These are phyloP conservation scores for Leucosporidium creatinivorum DNA, from an alignment of 768 basidiomycete genomes.

Conservation along the genomic window DNA sequence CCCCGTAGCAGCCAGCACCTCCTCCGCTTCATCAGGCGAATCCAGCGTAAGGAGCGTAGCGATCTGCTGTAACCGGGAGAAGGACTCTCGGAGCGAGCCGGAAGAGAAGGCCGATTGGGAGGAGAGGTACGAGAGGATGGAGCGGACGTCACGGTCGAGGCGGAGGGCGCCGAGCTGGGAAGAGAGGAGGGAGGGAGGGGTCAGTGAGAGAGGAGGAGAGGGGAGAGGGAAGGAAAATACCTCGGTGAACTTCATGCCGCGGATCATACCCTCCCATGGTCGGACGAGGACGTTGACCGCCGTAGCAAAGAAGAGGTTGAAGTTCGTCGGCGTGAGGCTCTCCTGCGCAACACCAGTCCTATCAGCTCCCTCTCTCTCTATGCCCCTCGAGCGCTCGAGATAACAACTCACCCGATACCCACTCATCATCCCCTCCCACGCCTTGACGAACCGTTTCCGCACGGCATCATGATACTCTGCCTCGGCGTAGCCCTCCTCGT, in stretches of 20 bases:
- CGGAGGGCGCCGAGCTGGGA: constrained; percentile 87
- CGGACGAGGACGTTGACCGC: constrained; percentile 80
- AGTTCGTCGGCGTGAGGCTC: constrained; percentile 78
- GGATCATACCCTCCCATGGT: constrained; percentile 87
- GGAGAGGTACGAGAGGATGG: constrained; percentile 72
- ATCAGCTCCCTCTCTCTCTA: background rate
- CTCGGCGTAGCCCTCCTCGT: constrained; percentile 74
- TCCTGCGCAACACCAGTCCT: constrained; percentile 51
- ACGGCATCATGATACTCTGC: constrained; percentile 81
- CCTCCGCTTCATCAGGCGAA: constrained; percentile 29
- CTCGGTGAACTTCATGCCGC: constrained; percentile 78
- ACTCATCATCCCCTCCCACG: constrained; percentile 77
- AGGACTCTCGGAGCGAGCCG: constrained; percentile 67
- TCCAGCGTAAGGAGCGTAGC: constrained; percentile 74
- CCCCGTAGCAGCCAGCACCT: constrained; percentile 22
- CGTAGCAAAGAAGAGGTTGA: constrained; percentile 73
- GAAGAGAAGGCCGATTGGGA: constrained; percentile 86
- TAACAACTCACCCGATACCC: constrained; percentile 64
- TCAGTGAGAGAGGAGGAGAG: background rate
- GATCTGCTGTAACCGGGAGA: constrained; percentile 83
- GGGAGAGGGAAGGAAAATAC: constrained; percentile 43
- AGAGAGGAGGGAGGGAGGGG: background rate
- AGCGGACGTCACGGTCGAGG: constrained; percentile 84
- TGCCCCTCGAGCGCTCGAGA: background rate
- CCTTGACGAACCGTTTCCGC: constrained; percentile 78